A percentile compares a stretch with the other conserved stretches of the same genome.
phyloP scores from a whole-genome alignment of 139 green algal species.

The Microglena sp. region DNA sequence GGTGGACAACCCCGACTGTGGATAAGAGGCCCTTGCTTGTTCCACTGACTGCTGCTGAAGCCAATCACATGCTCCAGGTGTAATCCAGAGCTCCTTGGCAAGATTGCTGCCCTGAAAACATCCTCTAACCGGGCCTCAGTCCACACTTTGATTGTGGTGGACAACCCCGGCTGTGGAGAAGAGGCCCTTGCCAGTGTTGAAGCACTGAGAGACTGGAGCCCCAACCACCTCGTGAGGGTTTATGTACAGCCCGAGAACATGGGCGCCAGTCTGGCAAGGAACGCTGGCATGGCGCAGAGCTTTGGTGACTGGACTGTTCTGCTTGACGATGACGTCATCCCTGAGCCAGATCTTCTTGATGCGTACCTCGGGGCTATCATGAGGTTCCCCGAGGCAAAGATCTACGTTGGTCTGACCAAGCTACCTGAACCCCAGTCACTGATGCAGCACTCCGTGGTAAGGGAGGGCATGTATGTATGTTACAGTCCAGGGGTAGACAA shows the following conservation, averaged over 20 bases:
- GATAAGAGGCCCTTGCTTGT: too few species aligned
- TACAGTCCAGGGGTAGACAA: too few species aligned
- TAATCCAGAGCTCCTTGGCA: too few species aligned
- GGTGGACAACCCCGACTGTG: too few species aligned
- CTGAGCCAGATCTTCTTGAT: conserved; percentile 9
- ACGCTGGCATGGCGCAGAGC: conserved; percentile 15
- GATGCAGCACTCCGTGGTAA: conserved; percentile 16
- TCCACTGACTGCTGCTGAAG: too few species aligned
- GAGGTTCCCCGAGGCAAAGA: conserved; percentile 2
- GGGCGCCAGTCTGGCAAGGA: conserved; percentile 11
- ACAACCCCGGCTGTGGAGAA: conserved; percentile 14
- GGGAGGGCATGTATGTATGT: too few species aligned
- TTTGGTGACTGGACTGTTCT: conserved; percentile 20
- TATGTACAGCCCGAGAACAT: conserved; percentile 12
- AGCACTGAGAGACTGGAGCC: conserved; percentile 7
- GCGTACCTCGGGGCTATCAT: conserved; percentile 17
- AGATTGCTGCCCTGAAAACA: too few species aligned
- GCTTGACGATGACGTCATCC: conserved; percentile 24
- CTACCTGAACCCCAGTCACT: conserved; percentile 14
- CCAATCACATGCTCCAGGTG: too few species aligned
- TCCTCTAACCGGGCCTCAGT: too few species aligned
- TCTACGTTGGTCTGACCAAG: conserved; percentile 7
- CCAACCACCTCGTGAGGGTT: conserved; percentile 11
- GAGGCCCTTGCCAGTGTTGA: too few species aligned
- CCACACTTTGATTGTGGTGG: conserved; percentile 17